Evolutionary conservation across 2,329 filamentous ascomycete species (phyloP).

Genomic region (Pyrenophora teres): DNA sequence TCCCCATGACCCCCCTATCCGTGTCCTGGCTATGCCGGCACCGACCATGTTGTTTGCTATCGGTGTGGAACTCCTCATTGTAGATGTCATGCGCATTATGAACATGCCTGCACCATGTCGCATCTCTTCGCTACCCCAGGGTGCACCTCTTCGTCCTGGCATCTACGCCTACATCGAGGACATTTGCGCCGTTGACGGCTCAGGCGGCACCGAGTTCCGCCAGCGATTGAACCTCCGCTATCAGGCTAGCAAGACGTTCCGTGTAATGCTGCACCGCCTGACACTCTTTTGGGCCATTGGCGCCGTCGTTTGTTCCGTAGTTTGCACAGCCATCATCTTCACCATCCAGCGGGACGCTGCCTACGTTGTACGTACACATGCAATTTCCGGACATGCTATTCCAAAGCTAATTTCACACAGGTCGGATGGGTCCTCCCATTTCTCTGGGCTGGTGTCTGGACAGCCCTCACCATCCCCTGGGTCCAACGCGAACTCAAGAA

Average conservation of each 20-base stretch:
- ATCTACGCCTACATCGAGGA: constrained; percentile 62
- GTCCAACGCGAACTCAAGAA: constrained; percentile 47
- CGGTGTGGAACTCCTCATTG: constrained; percentile 56
- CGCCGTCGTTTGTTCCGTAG: constrained; percentile 46
- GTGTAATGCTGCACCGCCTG: constrained; percentile 58
- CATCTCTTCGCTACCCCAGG: constrained; percentile 58
- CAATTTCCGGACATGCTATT: neutral
- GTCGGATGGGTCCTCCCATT: constrained; percentile 57
- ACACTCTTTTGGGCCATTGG: constrained; percentile 60
- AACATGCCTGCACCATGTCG: constrained; percentile 55
- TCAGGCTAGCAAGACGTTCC: constrained; percentile 58
- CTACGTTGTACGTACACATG: constrained; percentile 49
- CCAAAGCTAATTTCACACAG: constrained; percentile 29
- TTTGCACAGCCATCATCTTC: constrained; percentile 54
- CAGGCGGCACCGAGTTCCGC: constrained; percentile 58
- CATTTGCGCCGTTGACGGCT: constrained; percentile 59
- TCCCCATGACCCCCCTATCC: constrained; percentile 55
- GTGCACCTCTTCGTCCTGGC: constrained; percentile 57
- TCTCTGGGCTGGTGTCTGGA: constrained; percentile 56
- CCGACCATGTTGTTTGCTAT: constrained; percentile 59
- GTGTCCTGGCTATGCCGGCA: constrained; percentile 59
- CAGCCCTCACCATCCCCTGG: constrained; percentile 52
- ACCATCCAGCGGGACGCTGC: constrained; percentile 54
- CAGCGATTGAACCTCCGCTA: constrained; percentile 58
- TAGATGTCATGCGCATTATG: constrained; percentile 55